Evolutionary conservation across 352 stramenopile species (phyloP).

Genomic region (Phytophthora agathidicida): DNA sequence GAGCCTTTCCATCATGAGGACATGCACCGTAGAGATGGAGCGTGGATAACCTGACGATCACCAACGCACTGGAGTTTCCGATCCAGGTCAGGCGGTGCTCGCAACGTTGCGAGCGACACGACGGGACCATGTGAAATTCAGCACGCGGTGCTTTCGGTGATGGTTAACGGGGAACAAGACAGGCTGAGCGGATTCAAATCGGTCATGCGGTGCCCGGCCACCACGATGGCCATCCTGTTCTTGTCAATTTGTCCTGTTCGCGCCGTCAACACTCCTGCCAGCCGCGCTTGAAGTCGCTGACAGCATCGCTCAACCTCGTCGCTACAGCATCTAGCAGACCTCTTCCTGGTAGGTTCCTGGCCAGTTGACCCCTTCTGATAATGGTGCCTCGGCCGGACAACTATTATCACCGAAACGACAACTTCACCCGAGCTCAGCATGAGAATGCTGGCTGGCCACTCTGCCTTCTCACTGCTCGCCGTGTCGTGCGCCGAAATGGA

Average conservation of each 20-base stretch:
- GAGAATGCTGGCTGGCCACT: conserved; percentile 1
- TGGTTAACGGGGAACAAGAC: no score
- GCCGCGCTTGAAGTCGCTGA: no score
- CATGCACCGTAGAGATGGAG: conserved; percentile 23
- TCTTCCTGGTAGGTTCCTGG: background rate
- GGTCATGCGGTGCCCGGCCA: background rate
- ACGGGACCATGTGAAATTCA: no score
- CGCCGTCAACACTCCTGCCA: conserved; percentile 2
- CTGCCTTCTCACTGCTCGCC: background rate
- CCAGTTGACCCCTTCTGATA: no score
- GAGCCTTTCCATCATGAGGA: conserved; percentile 36
- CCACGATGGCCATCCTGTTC: conserved; percentile 1
- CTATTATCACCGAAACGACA: background rate
- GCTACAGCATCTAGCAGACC: conserved; percentile 13
- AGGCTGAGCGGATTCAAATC: conserved; percentile 7
- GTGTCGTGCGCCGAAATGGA: no score
- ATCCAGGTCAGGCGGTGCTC: conserved; percentile 5
- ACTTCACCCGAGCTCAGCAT: background rate
- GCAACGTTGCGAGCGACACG: conserved; percentile 10
- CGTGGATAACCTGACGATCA: conserved; percentile 7
- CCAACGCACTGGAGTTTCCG: background rate
- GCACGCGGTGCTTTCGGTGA: conserved; percentile 6
- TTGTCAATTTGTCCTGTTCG: conserved; percentile 3
- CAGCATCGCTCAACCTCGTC: background rate
- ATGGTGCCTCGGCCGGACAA: no score